Evolutionary conservation across 495 filamentous ascomycete species (phyloP).

Genomic region (Daldinia childiae): DNA sequence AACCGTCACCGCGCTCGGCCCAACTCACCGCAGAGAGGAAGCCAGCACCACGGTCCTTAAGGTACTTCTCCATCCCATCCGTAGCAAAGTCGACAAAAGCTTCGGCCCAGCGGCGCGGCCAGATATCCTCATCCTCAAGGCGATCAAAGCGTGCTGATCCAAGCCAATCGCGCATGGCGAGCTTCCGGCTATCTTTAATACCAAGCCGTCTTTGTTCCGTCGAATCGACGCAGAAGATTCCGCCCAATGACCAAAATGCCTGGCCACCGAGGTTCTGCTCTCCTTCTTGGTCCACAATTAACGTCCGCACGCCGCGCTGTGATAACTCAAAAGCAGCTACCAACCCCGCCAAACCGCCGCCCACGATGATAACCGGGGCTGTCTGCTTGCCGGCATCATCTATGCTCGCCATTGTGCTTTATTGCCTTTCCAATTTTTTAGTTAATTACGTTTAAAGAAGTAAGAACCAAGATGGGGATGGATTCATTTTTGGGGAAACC

Average conservation of each 20-base stretch:
- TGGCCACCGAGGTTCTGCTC: slow-evolving; percentile 59
- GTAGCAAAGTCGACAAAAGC: slow-evolving; percentile 64
- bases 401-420: slow-evolving; percentile 18
- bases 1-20: slow-evolving; percentile 62
- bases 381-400: slow-evolving; percentile 19
- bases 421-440: not conserved
- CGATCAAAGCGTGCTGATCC: slow-evolving; percentile 61
- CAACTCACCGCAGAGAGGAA: slow-evolving; percentile 59
- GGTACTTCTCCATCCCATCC: slow-evolving; percentile 59
- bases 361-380: slow-evolving; percentile 60
- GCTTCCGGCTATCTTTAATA: slow-evolving; percentile 57
- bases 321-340: slow-evolving; percentile 63
- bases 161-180: slow-evolving; percentile 63
- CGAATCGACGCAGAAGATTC: slow-evolving; percentile 61
- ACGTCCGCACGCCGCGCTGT: slow-evolving; percentile 47
- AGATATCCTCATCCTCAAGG: slow-evolving; percentile 54
- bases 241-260: slow-evolving; percentile 65
- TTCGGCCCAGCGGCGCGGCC: slow-evolving; percentile 62
- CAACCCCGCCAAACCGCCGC: slow-evolving; percentile 61
- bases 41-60: slow-evolving; percentile 55
- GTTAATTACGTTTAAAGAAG: not conserved
- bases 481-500: too few relatives aligned
- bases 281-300: slow-evolving; percentile 63
- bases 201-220: slow-evolving; percentile 59
- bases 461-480: too few relatives aligned